A percentile compares a stretch with the other conserved stretches of the same genome.
phyloP scores from a whole-genome alignment of 1,284 basidiomycete species.

The Leccinum fuscescens region DNA sequence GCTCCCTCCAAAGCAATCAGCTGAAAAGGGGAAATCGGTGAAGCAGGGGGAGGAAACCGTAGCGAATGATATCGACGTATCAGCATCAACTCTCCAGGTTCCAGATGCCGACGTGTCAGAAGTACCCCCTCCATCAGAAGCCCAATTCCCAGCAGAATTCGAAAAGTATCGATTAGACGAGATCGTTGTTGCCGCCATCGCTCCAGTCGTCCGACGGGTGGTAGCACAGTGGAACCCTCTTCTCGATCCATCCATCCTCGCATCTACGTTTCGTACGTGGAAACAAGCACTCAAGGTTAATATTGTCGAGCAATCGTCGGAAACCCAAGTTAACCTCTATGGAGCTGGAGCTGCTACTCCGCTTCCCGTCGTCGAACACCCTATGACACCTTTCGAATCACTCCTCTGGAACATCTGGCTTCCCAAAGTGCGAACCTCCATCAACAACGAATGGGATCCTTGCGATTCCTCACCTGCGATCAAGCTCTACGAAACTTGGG shows the following conservation, averaged over 20 bases:
- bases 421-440: conserved; percentile 84
- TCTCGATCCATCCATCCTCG: conserved; percentile 59
- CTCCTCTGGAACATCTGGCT: conserved; percentile 95
- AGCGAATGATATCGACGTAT: conserved; percentile 1
- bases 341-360: conserved; percentile 42
- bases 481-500: conserved; percentile 87
- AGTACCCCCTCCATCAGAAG: conserved; percentile 15
- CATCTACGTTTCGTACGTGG: conserved; percentile 70
- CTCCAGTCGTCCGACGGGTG: conserved; percentile 71
- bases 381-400: conserved; percentile 95
- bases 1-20: conserved; percentile 26
- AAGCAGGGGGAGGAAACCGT: conserved; percentile 16
- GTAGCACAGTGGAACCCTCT: conserved; percentile 73
- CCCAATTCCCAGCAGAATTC: conserved; percentile 75
- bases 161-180: conserved; percentile 83
- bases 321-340: conserved; percentile 56
- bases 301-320: conserved; percentile 38
- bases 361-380: conserved; percentile 44
- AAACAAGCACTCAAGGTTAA: conserved; percentile 62
- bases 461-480: conserved; percentile 73
- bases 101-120: conserved; percentile 26
- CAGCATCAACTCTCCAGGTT: conserved; percentile 6
- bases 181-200: conserved; percentile 87
- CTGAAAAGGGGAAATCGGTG: conserved; percentile 21
- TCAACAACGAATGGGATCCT: conserved; percentile 93